Conservation (phyloP, 805 yeast species). For the Wickerhamomyces ciferrii region DNA sequence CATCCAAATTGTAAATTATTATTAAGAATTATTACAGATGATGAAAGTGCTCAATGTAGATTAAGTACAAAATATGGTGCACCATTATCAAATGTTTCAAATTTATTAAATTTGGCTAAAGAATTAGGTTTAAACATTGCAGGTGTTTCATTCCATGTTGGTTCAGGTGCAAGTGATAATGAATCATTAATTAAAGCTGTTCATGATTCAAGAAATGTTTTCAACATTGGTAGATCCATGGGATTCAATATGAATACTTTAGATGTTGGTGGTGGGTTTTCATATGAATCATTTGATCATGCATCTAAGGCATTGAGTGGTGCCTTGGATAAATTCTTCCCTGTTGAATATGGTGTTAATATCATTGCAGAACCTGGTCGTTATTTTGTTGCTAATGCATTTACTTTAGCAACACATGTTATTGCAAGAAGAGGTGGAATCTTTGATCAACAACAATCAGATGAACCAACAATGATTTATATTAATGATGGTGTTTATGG, state of each 20-base stretch:
- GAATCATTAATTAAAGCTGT: slow-evolving; percentile 65
- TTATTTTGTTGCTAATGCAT: slow-evolving; percentile 78
- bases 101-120: slow-evolving; percentile 56
- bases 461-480: slow-evolving; percentile 64
- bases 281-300: slow-evolving; percentile 51
- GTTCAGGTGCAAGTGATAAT: slow-evolving; percentile 84
- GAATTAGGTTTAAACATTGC: slow-evolving; percentile 56
- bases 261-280: slow-evolving; percentile 95
- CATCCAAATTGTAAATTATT: slow-evolving; percentile 71
- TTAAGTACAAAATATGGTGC: slow-evolving; percentile 90
- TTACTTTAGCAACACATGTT: slow-evolving; percentile 77
- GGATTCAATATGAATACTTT: slow-evolving; percentile 49
- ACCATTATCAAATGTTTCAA: slow-evolving; percentile 43
- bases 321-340: slow-evolving; percentile 58
- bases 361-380: slow-evolving; percentile 95
- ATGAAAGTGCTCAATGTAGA: slow-evolving; percentile 79
- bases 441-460: slow-evolving; percentile 19
- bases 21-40: slow-evolving; percentile 85
- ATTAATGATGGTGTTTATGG: slow-evolving; percentile 95
- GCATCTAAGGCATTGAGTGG: slow-evolving; percentile 52
- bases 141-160: slow-evolving; percentile 95
- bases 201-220: slow-evolving; percentile 61
- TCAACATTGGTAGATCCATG: slow-evolving; percentile 46
- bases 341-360: slow-evolving; percentile 31
- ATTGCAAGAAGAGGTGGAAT: slow-evolving; percentile 70